Percentiles rank a stretch among this genome's conserved stretches.
phyloP scores from a whole-genome alignment of 768 basidiomycete species.

The Fomitopsis serialis region DNA sequence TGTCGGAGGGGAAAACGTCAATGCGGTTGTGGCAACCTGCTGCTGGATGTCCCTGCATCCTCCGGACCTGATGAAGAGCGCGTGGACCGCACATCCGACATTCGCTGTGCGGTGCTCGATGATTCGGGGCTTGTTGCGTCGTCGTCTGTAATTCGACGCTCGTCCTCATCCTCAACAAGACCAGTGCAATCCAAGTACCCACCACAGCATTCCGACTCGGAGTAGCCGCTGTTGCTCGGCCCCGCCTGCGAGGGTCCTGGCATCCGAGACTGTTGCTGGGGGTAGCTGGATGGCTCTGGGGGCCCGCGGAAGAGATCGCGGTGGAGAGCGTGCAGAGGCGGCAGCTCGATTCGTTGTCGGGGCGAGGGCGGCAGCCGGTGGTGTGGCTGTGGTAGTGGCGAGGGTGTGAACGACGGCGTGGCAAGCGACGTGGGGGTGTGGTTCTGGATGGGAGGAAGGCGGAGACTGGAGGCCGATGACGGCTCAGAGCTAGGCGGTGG shows the following conservation, averaged over 20 bases:
- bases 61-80: slow-evolving; percentile 15
- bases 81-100: slow-evolving; percentile 21
- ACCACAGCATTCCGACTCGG: slow-evolving; percentile 42
- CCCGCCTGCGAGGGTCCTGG: slow-evolving; percentile 3
- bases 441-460: slow-evolving; percentile 15
- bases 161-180: slow-evolving; percentile 28
- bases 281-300: neutral
- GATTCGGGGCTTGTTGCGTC: slow-evolving; percentile 1
- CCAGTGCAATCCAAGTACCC: slow-evolving; percentile 45
- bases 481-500: slow-evolving; percentile 13
- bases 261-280: slow-evolving; percentile 6
- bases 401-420: slow-evolving; percentile 16
- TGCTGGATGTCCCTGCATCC: neutral
- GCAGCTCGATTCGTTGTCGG: slow-evolving; percentile 14
- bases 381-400: slow-evolving; percentile 14
- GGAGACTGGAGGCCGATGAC: slow-evolving; percentile 1
- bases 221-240: slow-evolving; percentile 11
- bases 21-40: neutral
- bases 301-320: slow-evolving; percentile 10
- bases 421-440: slow-evolving; percentile 19
- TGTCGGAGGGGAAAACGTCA: neutral
- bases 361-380: slow-evolving; percentile 18
- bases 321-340: slow-evolving; percentile 8
- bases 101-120: slow-evolving; percentile 12
- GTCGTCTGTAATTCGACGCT: slow-evolving; percentile 13